Evolutionary conservation across 2,329 filamentous ascomycete species (phyloP).

Genomic region (Colletotrichum sp.): DNA sequence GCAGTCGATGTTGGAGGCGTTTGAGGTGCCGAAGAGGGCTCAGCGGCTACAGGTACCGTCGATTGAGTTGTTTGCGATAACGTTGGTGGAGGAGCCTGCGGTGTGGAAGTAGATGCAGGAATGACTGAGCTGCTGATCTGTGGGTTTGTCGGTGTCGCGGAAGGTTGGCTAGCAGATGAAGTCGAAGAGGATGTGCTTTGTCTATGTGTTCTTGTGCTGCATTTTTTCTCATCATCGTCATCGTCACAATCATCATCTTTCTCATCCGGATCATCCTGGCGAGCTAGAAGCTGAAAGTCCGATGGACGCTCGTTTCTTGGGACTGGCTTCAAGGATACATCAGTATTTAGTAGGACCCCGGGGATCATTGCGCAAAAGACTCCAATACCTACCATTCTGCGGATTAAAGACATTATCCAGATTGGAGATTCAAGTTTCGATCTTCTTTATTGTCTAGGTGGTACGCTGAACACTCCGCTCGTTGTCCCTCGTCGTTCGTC

Average conservation of each 20-base stretch:
- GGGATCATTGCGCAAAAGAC: not conserved
- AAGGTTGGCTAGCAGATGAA: not conserved
- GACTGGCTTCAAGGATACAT: not conserved
- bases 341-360: not conserved
- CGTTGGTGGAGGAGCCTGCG: not conserved
- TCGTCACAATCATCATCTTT: not conserved
- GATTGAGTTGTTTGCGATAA: not conserved
- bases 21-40: not conserved
- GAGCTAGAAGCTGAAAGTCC: not conserved
- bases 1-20: not conserved
- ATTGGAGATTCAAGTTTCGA: not conserved
- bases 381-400: not conserved
- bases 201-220: not conserved
- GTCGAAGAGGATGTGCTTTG: not conserved
- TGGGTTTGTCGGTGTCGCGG: not conserved
- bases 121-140: not conserved
- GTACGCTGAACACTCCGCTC: not conserved
- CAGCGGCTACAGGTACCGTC: not conserved
- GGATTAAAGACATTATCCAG: not conserved
- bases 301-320: not conserved
- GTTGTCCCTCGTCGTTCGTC: not conserved
- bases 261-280: not conserved
- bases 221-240: not conserved
- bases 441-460: not conserved
- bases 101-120: not conserved